These are phyloP conservation scores for Sungouiella thailandica DNA, from an alignment of 805 yeast species.

Conservation along the genomic window DNA sequence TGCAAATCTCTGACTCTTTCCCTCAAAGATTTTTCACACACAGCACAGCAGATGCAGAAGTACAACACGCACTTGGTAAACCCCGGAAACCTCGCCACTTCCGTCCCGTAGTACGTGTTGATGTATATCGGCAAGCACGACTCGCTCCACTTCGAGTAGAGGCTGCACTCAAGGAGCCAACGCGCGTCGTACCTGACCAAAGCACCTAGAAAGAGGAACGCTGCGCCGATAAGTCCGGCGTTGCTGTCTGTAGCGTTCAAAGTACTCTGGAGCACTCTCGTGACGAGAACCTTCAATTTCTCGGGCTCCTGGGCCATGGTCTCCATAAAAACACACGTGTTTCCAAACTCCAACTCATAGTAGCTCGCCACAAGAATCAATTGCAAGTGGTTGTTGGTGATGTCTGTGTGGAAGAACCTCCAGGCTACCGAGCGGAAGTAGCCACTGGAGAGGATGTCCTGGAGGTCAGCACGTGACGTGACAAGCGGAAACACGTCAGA, in stretches of 20 bases:
- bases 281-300: conserved; percentile 23
- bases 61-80: neutral
- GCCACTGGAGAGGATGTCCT: conserved; percentile 10
- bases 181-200: conserved; percentile 2
- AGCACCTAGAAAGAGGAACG: conserved; percentile 13
- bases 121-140: too few relatives aligned
- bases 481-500: conserved; percentile 8
- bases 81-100: conserved; percentile 1
- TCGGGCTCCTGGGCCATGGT: conserved; percentile 14
- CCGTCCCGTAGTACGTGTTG: too few relatives aligned
- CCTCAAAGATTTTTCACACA: neutral
- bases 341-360: conserved; percentile 8
- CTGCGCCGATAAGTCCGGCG: conserved; percentile 11
- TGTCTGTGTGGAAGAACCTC: conserved; percentile 37
- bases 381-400: conserved; percentile 36
- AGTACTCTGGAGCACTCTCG: conserved; percentile 21
- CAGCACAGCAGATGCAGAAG: neutral
- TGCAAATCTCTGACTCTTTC: neutral
- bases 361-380: conserved; percentile 20
- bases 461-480: conserved; percentile 3
- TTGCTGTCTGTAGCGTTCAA: conserved; percentile 13
- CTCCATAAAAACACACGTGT: conserved; percentile 2
- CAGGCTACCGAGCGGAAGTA: conserved; percentile 33
- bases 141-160: conserved; percentile 16
- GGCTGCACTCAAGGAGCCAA: conserved; percentile 4